A percentile compares a stretch with the other conserved stretches of the same genome.
These are phyloP conservation scores for Globisporangium polare DNA, from an alignment of 352 stramenopile species.

Conservation along the genomic window DNA sequence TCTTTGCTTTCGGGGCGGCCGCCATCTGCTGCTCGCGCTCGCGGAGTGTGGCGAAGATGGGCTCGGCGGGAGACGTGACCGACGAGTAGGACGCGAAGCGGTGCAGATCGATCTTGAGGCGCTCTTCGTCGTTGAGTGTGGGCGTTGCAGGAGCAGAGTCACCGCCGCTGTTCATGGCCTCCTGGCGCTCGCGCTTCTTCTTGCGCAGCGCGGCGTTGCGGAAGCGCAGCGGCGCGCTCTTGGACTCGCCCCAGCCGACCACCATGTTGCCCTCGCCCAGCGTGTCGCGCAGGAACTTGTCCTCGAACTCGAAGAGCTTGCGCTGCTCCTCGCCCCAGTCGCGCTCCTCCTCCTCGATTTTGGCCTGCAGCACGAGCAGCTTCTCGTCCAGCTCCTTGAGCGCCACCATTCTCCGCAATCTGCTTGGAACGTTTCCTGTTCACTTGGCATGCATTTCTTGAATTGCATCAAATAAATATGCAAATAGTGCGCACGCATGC, in stretches of 20 bases:
- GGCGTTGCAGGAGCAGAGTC: conserved; percentile 10
- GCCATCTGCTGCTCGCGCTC: conserved; percentile 19
- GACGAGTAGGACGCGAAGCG: conserved; percentile 71
- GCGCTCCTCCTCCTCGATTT: conserved; percentile 39
- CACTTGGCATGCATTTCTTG: no score
- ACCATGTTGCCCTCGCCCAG: conserved; percentile 71
- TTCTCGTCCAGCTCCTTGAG: conserved; percentile 56
- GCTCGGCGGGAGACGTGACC: conserved; percentile 57
- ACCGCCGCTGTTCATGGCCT: conserved; percentile 14
- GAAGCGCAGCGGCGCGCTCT: conserved; percentile 58
- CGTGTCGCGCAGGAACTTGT: conserved; percentile 65
- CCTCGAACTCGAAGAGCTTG: conserved; percentile 76
- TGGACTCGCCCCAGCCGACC: conserved; percentile 62
- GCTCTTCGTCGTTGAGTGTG: conserved; percentile 38
- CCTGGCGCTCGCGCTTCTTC: conserved; percentile 56
- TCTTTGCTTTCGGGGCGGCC: conserved; percentile 29
- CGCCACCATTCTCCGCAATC: conserved; percentile 26
- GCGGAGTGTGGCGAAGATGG: conserved; percentile 27
- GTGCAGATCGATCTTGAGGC: conserved; percentile 58
- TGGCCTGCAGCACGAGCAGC: conserved; percentile 36
- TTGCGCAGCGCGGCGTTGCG: conserved; percentile 63
- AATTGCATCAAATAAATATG: no score
- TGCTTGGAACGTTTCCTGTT: not conserved
- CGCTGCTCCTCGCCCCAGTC: conserved; percentile 61
- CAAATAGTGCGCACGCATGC: no score